Evolutionary conservation across 139 green algal genomes (phyloP).

Genomic region (Chlamydomonas schloesseri): DNA sequence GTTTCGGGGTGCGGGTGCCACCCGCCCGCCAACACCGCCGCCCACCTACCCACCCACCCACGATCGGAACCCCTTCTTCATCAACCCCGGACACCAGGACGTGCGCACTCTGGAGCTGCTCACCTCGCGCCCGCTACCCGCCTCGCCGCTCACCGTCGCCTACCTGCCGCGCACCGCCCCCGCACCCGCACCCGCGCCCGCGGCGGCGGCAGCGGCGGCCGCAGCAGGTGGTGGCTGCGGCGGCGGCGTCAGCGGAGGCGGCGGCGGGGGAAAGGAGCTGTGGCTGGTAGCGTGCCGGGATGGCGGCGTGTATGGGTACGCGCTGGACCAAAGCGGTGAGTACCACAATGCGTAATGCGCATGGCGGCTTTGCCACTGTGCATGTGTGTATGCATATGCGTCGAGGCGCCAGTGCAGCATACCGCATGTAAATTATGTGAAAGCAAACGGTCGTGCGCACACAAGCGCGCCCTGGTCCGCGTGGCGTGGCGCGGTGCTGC

Average conservation of each 20-base stretch:
- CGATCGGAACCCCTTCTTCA: no score
- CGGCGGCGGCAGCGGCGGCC: not conserved
- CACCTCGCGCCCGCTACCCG: not conserved
- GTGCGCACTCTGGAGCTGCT: slow-evolving; percentile 12
- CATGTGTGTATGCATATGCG: no score
- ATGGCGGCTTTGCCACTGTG: no score
- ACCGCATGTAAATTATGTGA: no score
- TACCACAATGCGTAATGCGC: no score
- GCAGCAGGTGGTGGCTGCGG: not conserved
- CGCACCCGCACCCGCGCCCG: not conserved
- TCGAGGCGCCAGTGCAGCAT: no score
- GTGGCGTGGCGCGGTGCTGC: no score
- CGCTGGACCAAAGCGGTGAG: not conserved
- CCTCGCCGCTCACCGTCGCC: not conserved
- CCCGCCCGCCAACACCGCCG: not conserved
- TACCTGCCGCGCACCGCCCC: not conserved
- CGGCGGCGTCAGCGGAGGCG: not conserved
- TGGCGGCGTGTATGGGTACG: slow-evolving; percentile 36
- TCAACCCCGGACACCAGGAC: no score
- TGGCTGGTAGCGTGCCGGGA: slow-evolving; percentile 34
- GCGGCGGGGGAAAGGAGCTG: not conserved
- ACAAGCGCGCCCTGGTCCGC: no score
- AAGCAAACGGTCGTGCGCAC: no score
- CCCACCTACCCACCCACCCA: not conserved
- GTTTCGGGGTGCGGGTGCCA: no score